Evolutionary conservation across 805 yeast species (phyloP).

Genomic region (Ogataea naganishii): DNA sequence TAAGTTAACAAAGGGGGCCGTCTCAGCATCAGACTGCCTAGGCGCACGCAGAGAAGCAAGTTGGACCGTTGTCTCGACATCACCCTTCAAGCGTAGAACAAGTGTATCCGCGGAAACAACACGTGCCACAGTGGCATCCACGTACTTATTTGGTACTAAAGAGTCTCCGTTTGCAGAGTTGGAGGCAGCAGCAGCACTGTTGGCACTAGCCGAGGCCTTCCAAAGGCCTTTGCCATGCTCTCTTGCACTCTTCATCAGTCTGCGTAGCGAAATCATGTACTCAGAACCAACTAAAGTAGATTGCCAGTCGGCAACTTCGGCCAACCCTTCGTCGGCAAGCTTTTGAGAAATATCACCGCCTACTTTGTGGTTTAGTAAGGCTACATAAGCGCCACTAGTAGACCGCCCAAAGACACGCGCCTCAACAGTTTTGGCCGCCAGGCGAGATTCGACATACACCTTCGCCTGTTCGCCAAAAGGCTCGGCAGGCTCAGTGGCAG

Average conservation of each 20-base stretch:
- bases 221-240: slow-evolving; percentile 48
- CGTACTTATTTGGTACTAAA: slow-evolving; percentile 34
- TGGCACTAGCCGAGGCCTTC: slow-evolving; percentile 27
- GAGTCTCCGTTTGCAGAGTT: slow-evolving; percentile 14
- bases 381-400: slow-evolving; percentile 54
- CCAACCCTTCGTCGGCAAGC: slow-evolving; percentile 61
- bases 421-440: slow-evolving; percentile 53
- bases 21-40: slow-evolving; percentile 46
- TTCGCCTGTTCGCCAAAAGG: slow-evolving; percentile 63
- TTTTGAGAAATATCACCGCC: slow-evolving; percentile 72
- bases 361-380: slow-evolving; percentile 57
- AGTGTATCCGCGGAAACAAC: slow-evolving; percentile 65
- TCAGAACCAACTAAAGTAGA: slow-evolving; percentile 56
- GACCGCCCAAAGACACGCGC: slow-evolving; percentile 52
- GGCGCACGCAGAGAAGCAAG: slow-evolving; percentile 74
- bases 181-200: slow-evolving; percentile 11
- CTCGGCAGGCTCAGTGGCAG: slow-evolving; percentile 33
- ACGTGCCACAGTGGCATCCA: slow-evolving; percentile 48
- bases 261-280: slow-evolving; percentile 52
- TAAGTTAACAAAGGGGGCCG: slow-evolving; percentile 47
- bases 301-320: slow-evolving; percentile 77
- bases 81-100: slow-evolving; percentile 40
- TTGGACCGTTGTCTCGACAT: slow-evolving; percentile 57
- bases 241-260: slow-evolving; percentile 57
- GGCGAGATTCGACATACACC: slow-evolving; percentile 50